Evolutionary conservation across 1,284 basidiomycete genomes (phyloP).

Genomic region (Rhodofomes roseus): DNA sequence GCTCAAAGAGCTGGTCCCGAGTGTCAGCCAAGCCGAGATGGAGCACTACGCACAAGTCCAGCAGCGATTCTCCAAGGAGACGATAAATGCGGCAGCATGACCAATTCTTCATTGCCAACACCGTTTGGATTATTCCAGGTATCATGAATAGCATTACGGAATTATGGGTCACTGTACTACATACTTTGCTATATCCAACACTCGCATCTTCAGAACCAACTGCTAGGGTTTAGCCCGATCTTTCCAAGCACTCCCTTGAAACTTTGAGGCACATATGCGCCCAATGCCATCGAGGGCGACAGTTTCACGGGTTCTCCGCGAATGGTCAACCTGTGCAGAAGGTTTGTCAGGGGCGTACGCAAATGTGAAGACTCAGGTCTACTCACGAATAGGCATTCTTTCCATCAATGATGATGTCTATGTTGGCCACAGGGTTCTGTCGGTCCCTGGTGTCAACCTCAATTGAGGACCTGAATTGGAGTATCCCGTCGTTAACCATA

Average conservation of each 20-base stretch:
- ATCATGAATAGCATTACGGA: background rate
- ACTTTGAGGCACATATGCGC: slow-evolving; percentile 44
- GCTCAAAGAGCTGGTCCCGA: slow-evolving; percentile 76
- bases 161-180: background rate
- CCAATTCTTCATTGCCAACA: background rate
- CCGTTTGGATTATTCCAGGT: background rate
- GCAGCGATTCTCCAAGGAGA: slow-evolving; percentile 53
- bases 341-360: slow-evolving; percentile 1
- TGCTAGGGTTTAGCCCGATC: slow-evolving; percentile 49
- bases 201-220: slow-evolving; percentile 42
- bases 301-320: slow-evolving; percentile 46
- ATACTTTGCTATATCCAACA: background rate
- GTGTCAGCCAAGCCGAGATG: slow-evolving; percentile 89
- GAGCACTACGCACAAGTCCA: slow-evolving; percentile 81
- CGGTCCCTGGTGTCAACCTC: slow-evolving; percentile 69
- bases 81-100: slow-evolving; percentile 9
- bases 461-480: slow-evolving; percentile 55
- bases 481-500: background rate
- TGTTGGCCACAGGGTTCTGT: slow-evolving; percentile 48
- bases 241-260: slow-evolving; percentile 51
- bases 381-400: slow-evolving; percentile 54
- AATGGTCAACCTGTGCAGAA: slow-evolving; percentile 38
- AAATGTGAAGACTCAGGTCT: background rate
- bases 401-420: slow-evolving; percentile 68
- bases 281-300: slow-evolving; percentile 42